Conservation (phyloP, 257 asterid genomes). For the Plectranthus barbatus region DNA sequence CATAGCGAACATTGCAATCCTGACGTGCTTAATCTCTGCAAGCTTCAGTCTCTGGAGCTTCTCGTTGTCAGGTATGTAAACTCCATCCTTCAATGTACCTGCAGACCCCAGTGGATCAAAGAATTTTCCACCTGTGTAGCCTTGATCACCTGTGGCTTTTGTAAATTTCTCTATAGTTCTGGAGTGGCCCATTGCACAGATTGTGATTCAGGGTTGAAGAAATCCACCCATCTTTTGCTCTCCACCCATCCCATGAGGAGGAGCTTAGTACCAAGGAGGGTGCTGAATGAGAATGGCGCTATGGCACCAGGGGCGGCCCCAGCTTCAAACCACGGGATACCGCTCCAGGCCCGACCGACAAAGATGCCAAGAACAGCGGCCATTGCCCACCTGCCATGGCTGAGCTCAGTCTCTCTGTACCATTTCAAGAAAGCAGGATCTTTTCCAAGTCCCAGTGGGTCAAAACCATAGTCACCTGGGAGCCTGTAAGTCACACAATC, state of each 20-base stretch:
- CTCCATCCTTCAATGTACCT: constrained; percentile 57
- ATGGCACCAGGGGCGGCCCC: constrained; percentile 94
- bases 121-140: constrained; percentile 93
- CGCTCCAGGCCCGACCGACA: constrained; percentile 92
- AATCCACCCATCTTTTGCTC: constrained; percentile 97
- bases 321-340: constrained; percentile 93
- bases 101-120: constrained; percentile 74
- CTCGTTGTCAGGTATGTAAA: constrained; percentile 60
- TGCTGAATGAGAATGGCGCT: constrained; percentile 91
- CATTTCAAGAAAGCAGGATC: constrained; percentile 95
- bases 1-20: constrained; percentile 96
- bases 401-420: constrained; percentile 98
- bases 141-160: constrained; percentile 85
- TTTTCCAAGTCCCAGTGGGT: constrained; percentile 89
- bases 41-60: constrained; percentile 87
- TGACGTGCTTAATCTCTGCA: constrained; percentile 96
- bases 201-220: constrained; percentile 90
- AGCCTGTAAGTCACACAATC: constrained; percentile 38
- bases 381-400: constrained; percentile 99
- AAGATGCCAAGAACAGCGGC: constrained; percentile 87
- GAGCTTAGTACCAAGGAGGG: constrained; percentile 85
- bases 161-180: constrained; percentile 69
- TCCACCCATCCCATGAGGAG: constrained; percentile 98
- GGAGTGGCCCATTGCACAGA: constrained; percentile 93
- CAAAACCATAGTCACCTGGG: constrained; percentile 93